phyloP scores from a whole-genome alignment of 2,329 filamentous ascomycete species.

The Pseudocercospora eumusae region DNA sequence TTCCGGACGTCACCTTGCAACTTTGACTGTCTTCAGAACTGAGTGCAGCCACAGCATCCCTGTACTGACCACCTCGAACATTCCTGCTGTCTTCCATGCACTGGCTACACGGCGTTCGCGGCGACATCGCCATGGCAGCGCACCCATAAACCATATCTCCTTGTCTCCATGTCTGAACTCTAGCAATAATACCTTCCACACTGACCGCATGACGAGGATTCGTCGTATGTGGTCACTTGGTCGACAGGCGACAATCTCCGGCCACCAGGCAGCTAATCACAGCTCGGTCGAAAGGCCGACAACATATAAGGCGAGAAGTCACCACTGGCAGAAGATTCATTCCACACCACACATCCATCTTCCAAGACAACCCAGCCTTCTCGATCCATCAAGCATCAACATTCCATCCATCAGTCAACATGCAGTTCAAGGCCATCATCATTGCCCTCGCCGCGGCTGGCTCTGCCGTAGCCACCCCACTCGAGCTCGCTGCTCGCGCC shows the following conservation, averaged over 20 bases:
- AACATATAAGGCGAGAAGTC: neutral
- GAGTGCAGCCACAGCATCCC: neutral
- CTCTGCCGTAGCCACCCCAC: constrained; percentile 8
- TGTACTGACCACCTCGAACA: neutral
- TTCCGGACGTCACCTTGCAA: constrained; percentile 6
- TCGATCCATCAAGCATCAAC: neutral
- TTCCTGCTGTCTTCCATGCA: neutral
- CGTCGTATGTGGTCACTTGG: neutral
- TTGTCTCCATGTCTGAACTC: constrained; percentile 2
- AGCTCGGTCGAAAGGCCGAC: neutral
- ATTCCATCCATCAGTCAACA: constrained; percentile 1
- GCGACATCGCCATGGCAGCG: neutral
- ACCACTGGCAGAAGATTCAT: neutral
- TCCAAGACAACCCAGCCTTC: neutral
- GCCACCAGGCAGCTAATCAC: neutral
- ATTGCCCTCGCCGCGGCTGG: constrained; percentile 9
- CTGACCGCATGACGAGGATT: neutral
- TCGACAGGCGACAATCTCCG: constrained; percentile 1
- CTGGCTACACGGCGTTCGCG: neutral
- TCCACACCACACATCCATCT: neutral
- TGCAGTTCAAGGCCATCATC: constrained; percentile 11
- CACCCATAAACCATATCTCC: neutral
- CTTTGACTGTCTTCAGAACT: neutral
- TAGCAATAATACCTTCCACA: neutral
- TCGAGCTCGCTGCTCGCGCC: neutral